Base-by-base conservation (phyloP, 2,329 filamentous ascomycete species). In the Cytospora chrysosperma region DNA sequence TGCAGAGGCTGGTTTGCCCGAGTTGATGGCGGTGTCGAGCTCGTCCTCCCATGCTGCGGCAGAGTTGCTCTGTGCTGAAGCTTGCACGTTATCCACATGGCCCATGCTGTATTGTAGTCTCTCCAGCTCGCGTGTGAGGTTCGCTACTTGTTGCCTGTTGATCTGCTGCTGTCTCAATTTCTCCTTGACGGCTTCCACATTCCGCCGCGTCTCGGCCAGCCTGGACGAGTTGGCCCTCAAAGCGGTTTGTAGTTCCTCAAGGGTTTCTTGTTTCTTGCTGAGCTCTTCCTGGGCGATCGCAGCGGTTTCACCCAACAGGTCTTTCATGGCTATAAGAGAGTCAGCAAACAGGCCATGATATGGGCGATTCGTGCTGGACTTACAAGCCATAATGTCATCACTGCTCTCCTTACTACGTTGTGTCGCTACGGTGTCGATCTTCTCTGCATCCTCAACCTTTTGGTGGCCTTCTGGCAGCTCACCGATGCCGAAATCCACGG, bases 401-500 rank as follows among this genome's bases (percentile, higher is more conserved):
- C 89, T 91, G 68, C 88, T 91, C 73, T 95, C 90, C 17, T 79
- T 87, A 73, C 76, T 90, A 76, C 80, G 82, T 67, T 85, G 82
- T 68, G 72, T 84, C 50, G 77, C 77, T 53, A 81, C 67, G 66
- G 75, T 70, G 63, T 78, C 77, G 53, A 75, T 78, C 74, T 81
- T 79, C 67, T 83, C 79, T 62, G 76, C 66, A 56, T 79, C 76
- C 15, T 82, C 81, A 2, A 75, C 73, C 17, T 76, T 77, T 57
- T 92, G 89, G 12, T 86, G 86, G 6, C 92, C 92, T 15, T 61
- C 74, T 21, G 77, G 78, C 56, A 92, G 89, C 15, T 86, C 86
- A 4, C 92, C 92, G 30, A 98, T 92, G 10, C 94, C 94, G 78
- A 99, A 99, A 74, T 98, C 95, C n/a, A 93, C 82, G 1, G 95